Conservation (phyloP, 2,329 filamentous ascomycete genomes). For the Zymoseptoria ardabiliae region DNA sequence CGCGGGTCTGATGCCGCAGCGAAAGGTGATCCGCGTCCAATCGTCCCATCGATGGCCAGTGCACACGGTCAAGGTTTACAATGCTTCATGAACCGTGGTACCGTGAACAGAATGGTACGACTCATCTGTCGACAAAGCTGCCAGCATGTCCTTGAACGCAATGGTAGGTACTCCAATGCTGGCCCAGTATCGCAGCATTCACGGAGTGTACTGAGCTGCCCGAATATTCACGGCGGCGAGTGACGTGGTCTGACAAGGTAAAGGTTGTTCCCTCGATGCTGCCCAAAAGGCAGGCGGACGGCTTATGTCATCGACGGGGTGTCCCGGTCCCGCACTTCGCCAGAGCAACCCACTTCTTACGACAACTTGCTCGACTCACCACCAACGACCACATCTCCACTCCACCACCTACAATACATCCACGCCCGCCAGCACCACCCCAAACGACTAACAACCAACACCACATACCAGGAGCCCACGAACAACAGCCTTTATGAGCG, state of each 20-base stretch:
- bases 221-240: too few relatives aligned
- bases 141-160: not conserved
- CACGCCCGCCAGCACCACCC: conserved; percentile 3
- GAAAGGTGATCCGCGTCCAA: too few relatives aligned
- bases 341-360: not conserved
- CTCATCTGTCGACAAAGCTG: not conserved
- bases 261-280: too few relatives aligned
- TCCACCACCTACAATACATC: conserved; percentile 2
- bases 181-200: not conserved
- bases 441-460: conserved; percentile 4
- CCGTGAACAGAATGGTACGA: not conserved
- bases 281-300: too few relatives aligned
- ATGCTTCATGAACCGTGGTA: not conserved
- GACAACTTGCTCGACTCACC: not conserved
- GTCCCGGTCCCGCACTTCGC: not conserved
- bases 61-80: not conserved
- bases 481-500: conserved; percentile 17
- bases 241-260: too few relatives aligned
- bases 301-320: not conserved
- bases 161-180: not conserved
- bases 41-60: not conserved
- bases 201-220: not conserved
- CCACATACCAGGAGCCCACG: not conserved
- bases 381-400: conserved; percentile 5
- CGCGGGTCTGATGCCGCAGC: too few relatives aligned